Conservation (phyloP, 179 eudicot species). For the Heliamphora pulchella region DNA sequence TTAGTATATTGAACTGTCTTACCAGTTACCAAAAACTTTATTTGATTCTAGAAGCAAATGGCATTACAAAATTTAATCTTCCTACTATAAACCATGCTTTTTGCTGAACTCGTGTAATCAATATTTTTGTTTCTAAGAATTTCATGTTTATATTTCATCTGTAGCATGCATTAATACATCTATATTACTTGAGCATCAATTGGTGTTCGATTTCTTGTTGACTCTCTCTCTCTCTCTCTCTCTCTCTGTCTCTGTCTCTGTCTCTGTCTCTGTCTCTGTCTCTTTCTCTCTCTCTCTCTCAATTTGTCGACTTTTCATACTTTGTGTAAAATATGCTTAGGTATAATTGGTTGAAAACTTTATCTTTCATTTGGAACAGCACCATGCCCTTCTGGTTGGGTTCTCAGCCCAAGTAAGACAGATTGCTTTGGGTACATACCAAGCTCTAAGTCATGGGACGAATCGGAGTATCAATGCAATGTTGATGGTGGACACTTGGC, state of each 20-base stretch:
- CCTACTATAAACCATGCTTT: no score
- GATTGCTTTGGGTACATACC: constrained; percentile 46
- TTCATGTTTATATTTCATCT: no score
- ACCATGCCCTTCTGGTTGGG: constrained; percentile 58
- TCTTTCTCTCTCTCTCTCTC: not conserved
- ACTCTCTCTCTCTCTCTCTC: not conserved
- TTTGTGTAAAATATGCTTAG: not conserved
- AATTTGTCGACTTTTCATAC: not conserved
- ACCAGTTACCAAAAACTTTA: no score
- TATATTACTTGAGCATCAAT: no score
- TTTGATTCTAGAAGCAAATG: no score
- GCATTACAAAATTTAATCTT: not conserved
- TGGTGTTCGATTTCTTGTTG: not conserved
- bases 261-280: no score
- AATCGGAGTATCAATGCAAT: constrained; percentile 51
- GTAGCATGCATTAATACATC: no score
- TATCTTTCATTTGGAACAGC: constrained; percentile 28
- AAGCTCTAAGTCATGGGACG: constrained; percentile 54
- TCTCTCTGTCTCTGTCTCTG: no score
- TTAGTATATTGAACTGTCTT: not conserved
- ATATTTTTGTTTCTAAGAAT: no score
- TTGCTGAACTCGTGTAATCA: no score
- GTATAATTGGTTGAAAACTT: not conserved
- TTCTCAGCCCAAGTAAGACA: constrained; percentile 38
- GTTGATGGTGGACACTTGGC: constrained; percentile 55